Evolutionary conservation across 805 yeast genomes (phyloP).

Genomic region (Starmerella stigmatis): DNA sequence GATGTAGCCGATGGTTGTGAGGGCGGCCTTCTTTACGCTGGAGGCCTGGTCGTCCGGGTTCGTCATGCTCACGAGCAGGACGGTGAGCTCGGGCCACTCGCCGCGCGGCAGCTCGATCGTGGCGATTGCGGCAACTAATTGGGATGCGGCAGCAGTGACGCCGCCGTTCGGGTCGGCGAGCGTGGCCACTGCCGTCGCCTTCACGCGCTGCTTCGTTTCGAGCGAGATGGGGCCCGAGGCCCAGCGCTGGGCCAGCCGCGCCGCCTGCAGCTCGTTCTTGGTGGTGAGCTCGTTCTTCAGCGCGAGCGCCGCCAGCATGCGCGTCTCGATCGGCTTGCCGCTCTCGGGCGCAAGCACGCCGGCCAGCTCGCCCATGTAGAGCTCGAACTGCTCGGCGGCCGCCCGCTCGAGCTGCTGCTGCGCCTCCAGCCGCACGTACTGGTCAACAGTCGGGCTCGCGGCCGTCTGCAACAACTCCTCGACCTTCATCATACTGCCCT

Average conservation of each 20-base stretch:
- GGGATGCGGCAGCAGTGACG: conserved; percentile 84
- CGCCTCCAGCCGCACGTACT: conserved; percentile 18
- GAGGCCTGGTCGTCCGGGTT: conserved; percentile 58
- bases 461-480: conserved; percentile 22
- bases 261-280: conserved; percentile 54
- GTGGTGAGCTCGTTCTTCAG: conserved; percentile 81
- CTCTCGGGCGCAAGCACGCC: conserved; percentile 57
- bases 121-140: conserved; percentile 93
- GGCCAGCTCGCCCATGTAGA: conserved; percentile 59
- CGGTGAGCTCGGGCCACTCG: conserved; percentile 83
- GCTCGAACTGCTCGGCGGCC: conserved; percentile 63
- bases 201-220: conserved; percentile 51
- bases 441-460: conserved; percentile 21
- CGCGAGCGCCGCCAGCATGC: conserved; percentile 83
- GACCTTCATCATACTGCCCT: conserved; percentile 15
- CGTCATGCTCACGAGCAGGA: conserved; percentile 76
- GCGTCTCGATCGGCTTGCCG: conserved; percentile 51
- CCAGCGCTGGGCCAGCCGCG: conserved; percentile 66
- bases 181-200: conserved; percentile 48
- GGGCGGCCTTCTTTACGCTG: conserved; percentile 73
- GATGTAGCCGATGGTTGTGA: conserved; percentile 85
- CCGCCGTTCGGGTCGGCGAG: conserved; percentile 57
- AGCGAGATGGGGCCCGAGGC: conserved; percentile 30
- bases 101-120: conserved; percentile 79
- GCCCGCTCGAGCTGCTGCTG: conserved; percentile 48